Conservation (phyloP, 2,329 filamentous ascomycete species). For the Epichloe baconii region DNA sequence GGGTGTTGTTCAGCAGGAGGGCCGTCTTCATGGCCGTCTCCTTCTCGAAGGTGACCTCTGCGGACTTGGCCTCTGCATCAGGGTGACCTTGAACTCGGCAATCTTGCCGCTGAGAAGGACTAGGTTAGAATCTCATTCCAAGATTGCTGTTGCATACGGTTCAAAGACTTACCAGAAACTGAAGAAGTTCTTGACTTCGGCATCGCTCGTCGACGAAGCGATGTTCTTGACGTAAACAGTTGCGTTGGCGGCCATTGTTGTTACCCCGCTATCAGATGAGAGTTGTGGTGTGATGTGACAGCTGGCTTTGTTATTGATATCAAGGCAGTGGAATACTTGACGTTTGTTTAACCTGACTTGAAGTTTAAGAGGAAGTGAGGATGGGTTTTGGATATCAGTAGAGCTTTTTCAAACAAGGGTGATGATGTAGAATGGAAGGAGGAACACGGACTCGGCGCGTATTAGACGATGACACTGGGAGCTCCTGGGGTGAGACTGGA, state of each 20-base stretch:
- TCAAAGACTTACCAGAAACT: slow-evolving; percentile 62
- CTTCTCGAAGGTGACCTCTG: slow-evolving; percentile 94
- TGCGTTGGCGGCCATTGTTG: slow-evolving; percentile 7
- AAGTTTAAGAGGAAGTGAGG: too few species aligned
- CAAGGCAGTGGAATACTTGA: neutral
- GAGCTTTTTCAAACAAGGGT: too few species aligned
- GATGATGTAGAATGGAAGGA: too few species aligned
- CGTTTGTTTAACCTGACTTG: neutral
- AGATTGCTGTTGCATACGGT: neutral
- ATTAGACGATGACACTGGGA: too few species aligned
- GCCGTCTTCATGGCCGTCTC: slow-evolving; percentile 94
- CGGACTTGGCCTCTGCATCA: slow-evolving; percentile 58
- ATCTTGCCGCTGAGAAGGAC: slow-evolving; percentile 69
- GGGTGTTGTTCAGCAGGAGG: slow-evolving; percentile 90
- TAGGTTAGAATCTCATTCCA: neutral
- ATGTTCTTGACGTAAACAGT: slow-evolving; percentile 81
- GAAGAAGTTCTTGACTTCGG: slow-evolving; percentile 94
- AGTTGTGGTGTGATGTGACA: neutral
- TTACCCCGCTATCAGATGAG: slow-evolving; percentile 1
- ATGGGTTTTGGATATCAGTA: too few species aligned
- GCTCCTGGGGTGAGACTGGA: neutral
- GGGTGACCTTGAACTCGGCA: slow-evolving; percentile 63
- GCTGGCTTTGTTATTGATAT: too few species aligned
- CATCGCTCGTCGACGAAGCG: slow-evolving; percentile 65
- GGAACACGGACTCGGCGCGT: too few species aligned